A percentile compares a stretch with the other conserved stretches of the same genome.
These are phyloP conservation scores for Aspergillus awamori DNA, from an alignment of 2,329 filamentous ascomycete species.

Conservation along the genomic window DNA sequence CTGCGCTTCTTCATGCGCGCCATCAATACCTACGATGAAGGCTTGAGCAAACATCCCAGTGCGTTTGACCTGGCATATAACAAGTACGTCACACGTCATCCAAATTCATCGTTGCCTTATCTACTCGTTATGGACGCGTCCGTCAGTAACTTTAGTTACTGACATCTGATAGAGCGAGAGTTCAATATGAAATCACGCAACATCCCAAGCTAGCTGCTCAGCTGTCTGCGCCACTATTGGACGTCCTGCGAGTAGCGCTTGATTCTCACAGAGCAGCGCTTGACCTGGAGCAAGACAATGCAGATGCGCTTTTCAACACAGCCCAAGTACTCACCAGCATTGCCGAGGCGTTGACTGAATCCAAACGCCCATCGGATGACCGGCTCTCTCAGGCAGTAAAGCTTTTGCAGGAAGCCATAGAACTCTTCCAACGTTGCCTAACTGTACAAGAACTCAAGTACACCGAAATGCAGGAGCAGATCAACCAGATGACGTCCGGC, in stretches of 20 bases:
- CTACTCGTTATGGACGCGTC: background rate
- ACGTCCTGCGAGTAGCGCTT: constrained; percentile 63
- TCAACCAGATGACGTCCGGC: constrained; percentile 41
- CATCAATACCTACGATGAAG: constrained; percentile 67
- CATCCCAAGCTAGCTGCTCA: constrained; percentile 64
- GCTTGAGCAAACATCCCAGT: constrained; percentile 60
- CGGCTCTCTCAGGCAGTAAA: constrained; percentile 52
- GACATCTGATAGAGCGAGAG: constrained; percentile 58
- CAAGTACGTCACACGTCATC: constrained; percentile 55
- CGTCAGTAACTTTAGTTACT: constrained; percentile 8
- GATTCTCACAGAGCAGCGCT: constrained; percentile 66
- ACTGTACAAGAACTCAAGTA: constrained; percentile 55
- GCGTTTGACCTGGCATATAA: constrained; percentile 76
- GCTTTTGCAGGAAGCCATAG: constrained; percentile 62
- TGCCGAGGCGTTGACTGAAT: constrained; percentile 62
- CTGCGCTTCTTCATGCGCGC: constrained; percentile 63
- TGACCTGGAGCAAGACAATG: constrained; percentile 61
- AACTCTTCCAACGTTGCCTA: constrained; percentile 62
- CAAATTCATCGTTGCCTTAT: background rate
- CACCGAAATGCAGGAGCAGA: constrained; percentile 50
- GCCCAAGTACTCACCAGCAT: constrained; percentile 69
- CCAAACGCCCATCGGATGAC: constrained; percentile 49
- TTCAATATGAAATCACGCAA: constrained; percentile 71
- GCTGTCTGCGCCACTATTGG: constrained; percentile 56
- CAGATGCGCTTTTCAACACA: constrained; percentile 72